A percentile compares a stretch with the other conserved stretches of the same genome.
phyloP scores from a whole-genome alignment of 495 filamentous ascomycete species.

The Lichenothelia convexa region DNA sequence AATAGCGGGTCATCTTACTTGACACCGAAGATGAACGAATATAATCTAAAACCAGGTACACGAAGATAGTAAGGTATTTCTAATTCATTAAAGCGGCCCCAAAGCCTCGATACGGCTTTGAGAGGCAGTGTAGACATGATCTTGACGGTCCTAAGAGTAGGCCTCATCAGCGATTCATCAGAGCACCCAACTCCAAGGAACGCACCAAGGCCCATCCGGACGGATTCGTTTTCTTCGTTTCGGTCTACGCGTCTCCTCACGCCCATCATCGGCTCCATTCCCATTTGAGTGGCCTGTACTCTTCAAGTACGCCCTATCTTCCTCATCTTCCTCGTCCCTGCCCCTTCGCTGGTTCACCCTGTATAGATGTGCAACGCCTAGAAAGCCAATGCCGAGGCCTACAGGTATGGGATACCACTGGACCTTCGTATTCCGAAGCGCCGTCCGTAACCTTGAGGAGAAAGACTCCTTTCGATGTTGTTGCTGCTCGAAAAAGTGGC shows the following conservation, averaged over 20 bases:
- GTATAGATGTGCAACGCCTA: slow-evolving; percentile 75
- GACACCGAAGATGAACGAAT: slow-evolving; percentile 82
- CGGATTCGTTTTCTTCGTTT: slow-evolving; percentile 52
- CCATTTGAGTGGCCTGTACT: slow-evolving; percentile 5
- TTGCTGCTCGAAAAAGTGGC: slow-evolving; percentile 23
- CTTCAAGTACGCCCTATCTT: slow-evolving; percentile 9
- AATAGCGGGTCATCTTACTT: too few species aligned
- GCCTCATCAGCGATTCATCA: neutral
- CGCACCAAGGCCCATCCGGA: slow-evolving; percentile 75
- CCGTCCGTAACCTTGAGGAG: slow-evolving; percentile 39
- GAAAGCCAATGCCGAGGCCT: slow-evolving; percentile 68
- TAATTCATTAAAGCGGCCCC: slow-evolving; percentile 91
- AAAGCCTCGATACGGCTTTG: slow-evolving; percentile 81
- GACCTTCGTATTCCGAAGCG: slow-evolving; percentile 55
- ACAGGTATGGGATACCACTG: slow-evolving; percentile 96
- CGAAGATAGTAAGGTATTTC: slow-evolving; percentile 79
- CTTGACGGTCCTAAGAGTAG: slow-evolving; percentile 56
- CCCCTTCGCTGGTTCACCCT: slow-evolving; percentile 35
- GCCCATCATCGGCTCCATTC: too few species aligned
- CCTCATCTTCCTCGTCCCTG: slow-evolving; percentile 33
- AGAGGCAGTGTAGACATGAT: slow-evolving; percentile 90
- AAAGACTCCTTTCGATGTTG: slow-evolving; percentile 38
- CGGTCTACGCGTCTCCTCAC: slow-evolving; percentile 23
- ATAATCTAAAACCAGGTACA: slow-evolving; percentile 86
- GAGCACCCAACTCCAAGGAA: neutral